These are phyloP conservation scores for Naganishia onofrii DNA, from an alignment of 768 basidiomycete species.

Conservation along the genomic window DNA sequence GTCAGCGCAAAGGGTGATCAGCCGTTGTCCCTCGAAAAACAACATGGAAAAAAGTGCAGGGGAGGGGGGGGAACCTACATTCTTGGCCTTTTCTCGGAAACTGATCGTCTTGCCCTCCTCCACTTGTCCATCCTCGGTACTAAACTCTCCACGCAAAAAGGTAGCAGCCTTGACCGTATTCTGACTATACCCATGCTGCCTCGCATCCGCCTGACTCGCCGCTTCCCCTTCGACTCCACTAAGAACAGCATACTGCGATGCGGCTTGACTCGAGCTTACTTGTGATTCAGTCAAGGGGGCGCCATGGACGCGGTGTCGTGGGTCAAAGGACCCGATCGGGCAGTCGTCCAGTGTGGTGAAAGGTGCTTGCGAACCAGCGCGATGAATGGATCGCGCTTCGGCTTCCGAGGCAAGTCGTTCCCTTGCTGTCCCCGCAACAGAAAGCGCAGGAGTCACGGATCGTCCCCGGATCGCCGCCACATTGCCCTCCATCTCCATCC, in stretches of 20 bases:
- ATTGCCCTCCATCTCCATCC: too few species aligned
- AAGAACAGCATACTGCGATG: slow-evolving; percentile 44
- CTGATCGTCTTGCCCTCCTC: slow-evolving; percentile 65
- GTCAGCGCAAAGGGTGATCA: slow-evolving; percentile 10
- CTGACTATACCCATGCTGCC: slow-evolving; percentile 63
- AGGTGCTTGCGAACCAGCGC: slow-evolving; percentile 19
- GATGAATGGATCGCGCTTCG: slow-evolving; percentile 19
- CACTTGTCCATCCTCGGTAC: slow-evolving; percentile 24
- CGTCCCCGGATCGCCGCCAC: too few species aligned
- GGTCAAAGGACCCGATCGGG: slow-evolving; percentile 78
- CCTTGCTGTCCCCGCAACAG: slow-evolving; percentile 4
- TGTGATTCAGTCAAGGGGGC: slow-evolving; percentile 34
- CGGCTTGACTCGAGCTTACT: slow-evolving; percentile 21
- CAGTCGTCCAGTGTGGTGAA: slow-evolving; percentile 54
- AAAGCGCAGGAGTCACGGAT: background rate
- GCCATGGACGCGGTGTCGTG: slow-evolving; percentile 60
- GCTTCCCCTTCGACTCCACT: slow-evolving; percentile 56
- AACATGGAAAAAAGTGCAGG: background rate
- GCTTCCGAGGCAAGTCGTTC: slow-evolving; percentile 14
- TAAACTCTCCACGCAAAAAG: slow-evolving; percentile 70
- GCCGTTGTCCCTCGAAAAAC: background rate
- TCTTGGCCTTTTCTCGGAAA: slow-evolving; percentile 74
- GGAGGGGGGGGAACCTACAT: slow-evolving; percentile 58
- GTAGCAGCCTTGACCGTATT: slow-evolving; percentile 82
- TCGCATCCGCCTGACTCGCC: slow-evolving; percentile 24